These are phyloP conservation scores for Acanthamoeba triangularis DNA, from an alignment of 208 protist genomes.

Conservation along the genomic window DNA sequence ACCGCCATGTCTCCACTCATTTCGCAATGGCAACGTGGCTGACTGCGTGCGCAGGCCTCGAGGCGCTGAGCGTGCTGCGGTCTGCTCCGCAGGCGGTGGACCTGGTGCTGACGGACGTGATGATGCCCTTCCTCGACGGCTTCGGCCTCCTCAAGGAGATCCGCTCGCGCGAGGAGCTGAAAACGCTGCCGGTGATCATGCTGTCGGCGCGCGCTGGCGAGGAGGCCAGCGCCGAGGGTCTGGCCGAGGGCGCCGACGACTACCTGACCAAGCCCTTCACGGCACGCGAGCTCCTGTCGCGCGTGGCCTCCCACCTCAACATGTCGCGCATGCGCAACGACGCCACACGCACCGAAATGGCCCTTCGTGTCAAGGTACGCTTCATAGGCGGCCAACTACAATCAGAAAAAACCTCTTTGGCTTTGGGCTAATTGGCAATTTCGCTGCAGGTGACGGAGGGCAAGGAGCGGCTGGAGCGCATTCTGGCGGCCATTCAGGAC, in stretches of 20 bases:
- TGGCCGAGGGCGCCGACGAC: conserved; percentile 77
- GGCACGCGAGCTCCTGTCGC: conserved; percentile 65
- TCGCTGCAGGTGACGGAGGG: not conserved
- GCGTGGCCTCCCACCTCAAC: conserved; percentile 16
- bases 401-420: no score
- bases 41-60: not conserved
- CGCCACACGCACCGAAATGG: not conserved
- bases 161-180: not conserved
- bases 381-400: no score
- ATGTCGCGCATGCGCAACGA: not conserved
- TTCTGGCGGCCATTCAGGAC: conserved; percentile 27
- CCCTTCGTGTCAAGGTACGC: not conserved
- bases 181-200: conserved; percentile 76
- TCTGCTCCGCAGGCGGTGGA: not conserved
- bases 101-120: conserved; percentile 78
- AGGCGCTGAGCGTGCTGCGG: conserved; percentile 11
- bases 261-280: conserved; percentile 81
- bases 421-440: no score
- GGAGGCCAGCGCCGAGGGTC: conserved; percentile 63
- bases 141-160: conserved; percentile 64
- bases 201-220: conserved; percentile 79
- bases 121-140: conserved; percentile 82
- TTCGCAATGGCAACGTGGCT: not conserved
- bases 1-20: no score
- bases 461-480: conserved; percentile 50